Percentiles rank a stretch among this genome's conserved stretches.
Conservation (phyloP, 495 filamentous ascomycete species). For the Diplogelasinospora grovesii region DNA sequence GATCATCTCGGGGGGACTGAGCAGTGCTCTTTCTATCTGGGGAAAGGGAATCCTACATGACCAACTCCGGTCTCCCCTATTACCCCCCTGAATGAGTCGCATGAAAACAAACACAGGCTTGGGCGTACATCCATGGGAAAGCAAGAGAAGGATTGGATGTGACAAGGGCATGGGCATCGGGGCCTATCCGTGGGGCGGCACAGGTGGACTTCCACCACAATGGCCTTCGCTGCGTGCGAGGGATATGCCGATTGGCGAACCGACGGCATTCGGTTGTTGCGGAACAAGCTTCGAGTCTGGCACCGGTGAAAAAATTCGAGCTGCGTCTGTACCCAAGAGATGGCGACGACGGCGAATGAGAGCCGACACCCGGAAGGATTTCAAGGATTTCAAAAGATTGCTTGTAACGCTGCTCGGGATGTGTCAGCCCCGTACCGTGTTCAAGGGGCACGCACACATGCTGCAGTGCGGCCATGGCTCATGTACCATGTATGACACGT, state of each 20-base stretch:
- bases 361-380: conserved; percentile 1
- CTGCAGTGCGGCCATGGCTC: conserved; percentile 4
- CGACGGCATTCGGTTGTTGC: conserved; percentile 4
- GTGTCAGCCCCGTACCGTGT: conserved; percentile 1
- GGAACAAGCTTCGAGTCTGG: background rate
- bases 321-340: conserved; percentile 7
- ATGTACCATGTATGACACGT: conserved; percentile 13
- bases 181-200: conserved; percentile 1
- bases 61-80: too few relatives aligned
- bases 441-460: background rate
- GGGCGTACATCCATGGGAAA: background rate
- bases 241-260: conserved; percentile 7
- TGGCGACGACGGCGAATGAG: conserved; percentile 8
- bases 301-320: conserved; percentile 7
- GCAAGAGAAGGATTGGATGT: background rate
- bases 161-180: conserved; percentile 2
- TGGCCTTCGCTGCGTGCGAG: conserved; percentile 2
- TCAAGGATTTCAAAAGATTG: too few relatives aligned
- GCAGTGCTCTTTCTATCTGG: too few relatives aligned
- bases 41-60: too few relatives aligned
- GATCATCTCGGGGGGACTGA: too few relatives aligned
- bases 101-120: too few relatives aligned
- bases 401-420: background rate
- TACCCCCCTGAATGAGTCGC: too few relatives aligned
- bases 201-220: conserved; percentile 1